Percentiles rank a stretch among this genome's conserved stretches.
Conservation (phyloP, 2,329 filamentous ascomycete species). For the Trichoderma brevicompactum region DNA sequence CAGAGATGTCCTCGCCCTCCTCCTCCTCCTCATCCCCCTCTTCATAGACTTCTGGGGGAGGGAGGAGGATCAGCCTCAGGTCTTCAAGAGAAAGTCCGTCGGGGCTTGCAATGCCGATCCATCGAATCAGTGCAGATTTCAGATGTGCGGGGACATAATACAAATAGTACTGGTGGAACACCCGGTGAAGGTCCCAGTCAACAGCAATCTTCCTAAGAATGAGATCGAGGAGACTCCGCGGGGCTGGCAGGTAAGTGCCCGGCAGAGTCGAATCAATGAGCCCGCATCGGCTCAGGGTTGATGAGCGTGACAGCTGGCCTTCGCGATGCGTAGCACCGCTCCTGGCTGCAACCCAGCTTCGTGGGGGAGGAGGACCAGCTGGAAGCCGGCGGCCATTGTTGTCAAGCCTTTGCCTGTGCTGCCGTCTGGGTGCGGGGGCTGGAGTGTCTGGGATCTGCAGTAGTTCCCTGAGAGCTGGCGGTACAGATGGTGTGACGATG, state of each 20-base stretch:
- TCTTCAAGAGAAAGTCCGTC: constrained; percentile 56
- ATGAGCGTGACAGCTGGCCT: constrained; percentile 31
- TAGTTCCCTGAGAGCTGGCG: constrained; percentile 61
- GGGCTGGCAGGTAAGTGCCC: constrained; percentile 49
- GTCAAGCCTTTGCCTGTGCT: constrained; percentile 48
- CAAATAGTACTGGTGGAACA: constrained; percentile 62
- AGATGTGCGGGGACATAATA: constrained; percentile 59
- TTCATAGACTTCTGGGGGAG: constrained; percentile 37
- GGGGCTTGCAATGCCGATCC: constrained; percentile 51
- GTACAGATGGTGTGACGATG: constrained; percentile 56
- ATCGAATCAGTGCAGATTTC: constrained; percentile 56
- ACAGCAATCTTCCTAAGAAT: constrained; percentile 54
- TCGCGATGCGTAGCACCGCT: constrained; percentile 30
- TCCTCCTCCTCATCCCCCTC: constrained; percentile 38
- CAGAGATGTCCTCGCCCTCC: not conserved
- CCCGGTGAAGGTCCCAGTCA: constrained; percentile 60
- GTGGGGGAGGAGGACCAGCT: constrained; percentile 62
- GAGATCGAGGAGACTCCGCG: constrained; percentile 56
- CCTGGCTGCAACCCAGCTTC: constrained; percentile 55
- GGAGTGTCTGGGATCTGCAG: constrained; percentile 64
- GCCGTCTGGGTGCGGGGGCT: constrained; percentile 53
- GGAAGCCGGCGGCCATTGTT: constrained; percentile 56
- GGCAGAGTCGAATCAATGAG: constrained; percentile 45
- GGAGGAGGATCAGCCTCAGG: constrained; percentile 52
- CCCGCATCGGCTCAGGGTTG: constrained; percentile 32